A percentile compares a stretch with the other conserved stretches of the same genome.
Conservation (phyloP, 1,284 basidiomycete genomes). For the Coniferiporia weirii region DNA sequence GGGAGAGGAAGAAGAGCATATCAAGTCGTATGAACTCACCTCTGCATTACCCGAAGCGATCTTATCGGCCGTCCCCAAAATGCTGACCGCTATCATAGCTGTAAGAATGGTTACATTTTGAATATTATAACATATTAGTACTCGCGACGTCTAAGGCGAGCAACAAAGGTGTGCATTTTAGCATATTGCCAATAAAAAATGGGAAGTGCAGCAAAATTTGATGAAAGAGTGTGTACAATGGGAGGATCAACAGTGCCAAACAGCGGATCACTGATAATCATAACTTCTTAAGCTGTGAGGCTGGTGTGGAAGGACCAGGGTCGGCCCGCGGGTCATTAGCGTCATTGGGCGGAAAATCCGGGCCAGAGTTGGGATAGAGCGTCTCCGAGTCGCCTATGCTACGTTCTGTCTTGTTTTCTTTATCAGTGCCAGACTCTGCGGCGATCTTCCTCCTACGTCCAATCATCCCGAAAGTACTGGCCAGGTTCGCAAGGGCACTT, state of each 20-base stretch:
- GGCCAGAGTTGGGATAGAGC: neutral
- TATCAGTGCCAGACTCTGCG: neutral
- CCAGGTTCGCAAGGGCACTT: conserved; percentile 14
- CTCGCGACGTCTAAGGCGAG: too few species aligned
- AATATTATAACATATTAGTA: too few species aligned
- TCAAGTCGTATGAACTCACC: neutral
- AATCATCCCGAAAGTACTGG: conserved; percentile 6
- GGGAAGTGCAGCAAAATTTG: neutral
- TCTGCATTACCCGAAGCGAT: neutral
- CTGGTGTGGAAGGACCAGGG: conserved; percentile 1
- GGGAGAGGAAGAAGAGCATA: neutral
- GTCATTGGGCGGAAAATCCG: neutral
- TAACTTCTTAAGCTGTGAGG: conserved; percentile 6
- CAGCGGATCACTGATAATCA: conserved; percentile 1
- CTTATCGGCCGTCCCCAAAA: too few species aligned
- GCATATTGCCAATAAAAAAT: too few species aligned
- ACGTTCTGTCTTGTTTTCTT: neutral
- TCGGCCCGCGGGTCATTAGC: neutral
- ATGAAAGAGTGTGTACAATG: neutral
- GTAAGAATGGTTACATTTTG: too few species aligned
- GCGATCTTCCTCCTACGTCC: conserved; percentile 7
- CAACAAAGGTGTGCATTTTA: too few species aligned
- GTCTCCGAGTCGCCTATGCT: neutral
- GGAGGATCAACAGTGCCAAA: neutral
- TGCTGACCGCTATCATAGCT: too few species aligned